These are phyloP conservation scores for Leishmania gerbilli DNA, from an alignment of 208 protist species.

Conservation along the genomic window DNA sequence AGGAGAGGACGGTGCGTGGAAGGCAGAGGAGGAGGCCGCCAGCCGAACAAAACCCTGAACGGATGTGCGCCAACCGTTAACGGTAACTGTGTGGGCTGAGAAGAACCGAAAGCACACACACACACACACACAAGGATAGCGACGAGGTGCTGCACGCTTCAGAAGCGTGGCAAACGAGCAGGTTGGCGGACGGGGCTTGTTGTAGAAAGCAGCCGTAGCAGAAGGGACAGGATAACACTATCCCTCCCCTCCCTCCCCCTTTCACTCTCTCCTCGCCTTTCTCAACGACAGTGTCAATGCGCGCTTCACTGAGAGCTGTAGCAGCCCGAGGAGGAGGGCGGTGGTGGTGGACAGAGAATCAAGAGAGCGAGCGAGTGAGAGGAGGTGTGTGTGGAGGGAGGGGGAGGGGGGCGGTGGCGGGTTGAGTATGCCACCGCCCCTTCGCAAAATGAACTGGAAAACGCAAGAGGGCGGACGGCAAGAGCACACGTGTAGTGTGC, in stretches of 20 bases:
- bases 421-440: neutral
- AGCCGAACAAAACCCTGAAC: neutral
- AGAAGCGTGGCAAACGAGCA: neutral
- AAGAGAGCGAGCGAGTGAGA: neutral
- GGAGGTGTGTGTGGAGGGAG: neutral
- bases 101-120: neutral
- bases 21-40: neutral
- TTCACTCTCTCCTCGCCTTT: neutral
- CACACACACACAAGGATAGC: neutral
- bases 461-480: neutral
- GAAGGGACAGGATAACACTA: too few relatives aligned
- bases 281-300: neutral
- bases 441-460: neutral
- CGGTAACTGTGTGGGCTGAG: neutral
- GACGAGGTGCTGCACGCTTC: neutral
- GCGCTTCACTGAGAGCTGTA: neutral
- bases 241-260: too few relatives aligned
- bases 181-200: too few relatives aligned
- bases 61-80: neutral
- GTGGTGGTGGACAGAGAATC: neutral
- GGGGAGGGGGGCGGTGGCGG: neutral
- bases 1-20: neutral
- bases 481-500: neutral
- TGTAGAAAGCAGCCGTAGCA: too few relatives aligned
- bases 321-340: neutral